Percentiles rank a stretch among this genome's conserved stretches.
Evolutionary conservation across 257 asterid species (phyloP).

Genomic region (Nicotiana tabacum): DNA sequence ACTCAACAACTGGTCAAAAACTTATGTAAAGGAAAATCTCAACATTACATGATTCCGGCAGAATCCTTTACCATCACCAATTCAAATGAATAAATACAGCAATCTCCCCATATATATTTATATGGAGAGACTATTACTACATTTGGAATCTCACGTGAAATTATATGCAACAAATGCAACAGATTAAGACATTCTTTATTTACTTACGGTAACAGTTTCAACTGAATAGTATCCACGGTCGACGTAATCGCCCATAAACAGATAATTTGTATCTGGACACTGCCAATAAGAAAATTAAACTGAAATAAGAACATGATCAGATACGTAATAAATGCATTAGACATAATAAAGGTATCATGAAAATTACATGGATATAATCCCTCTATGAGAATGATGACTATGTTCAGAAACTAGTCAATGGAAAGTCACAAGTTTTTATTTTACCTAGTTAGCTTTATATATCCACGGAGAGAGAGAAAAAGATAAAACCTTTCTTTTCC

Average conservation of each 20-base stretch:
- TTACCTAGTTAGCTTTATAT: neutral
- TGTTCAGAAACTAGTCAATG: neutral
- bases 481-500: neutral
- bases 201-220: slow-evolving; percentile 91
- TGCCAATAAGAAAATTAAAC: slow-evolving; percentile 37
- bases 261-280: slow-evolving; percentile 97
- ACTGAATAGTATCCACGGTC: slow-evolving; percentile 96
- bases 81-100: neutral
- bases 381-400: neutral
- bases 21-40: neutral
- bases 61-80: neutral
- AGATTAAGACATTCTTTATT: slow-evolving; percentile 6
- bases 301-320: slow-evolving; percentile 13
- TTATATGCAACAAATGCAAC: neutral
- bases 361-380: neutral
- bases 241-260: slow-evolving; percentile 91
- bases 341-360: neutral
- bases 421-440: neutral
- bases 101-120: neutral
- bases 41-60: neutral
- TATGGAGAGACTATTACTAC: neutral
- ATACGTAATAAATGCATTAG: neutral
- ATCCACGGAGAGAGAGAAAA: neutral
- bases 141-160: neutral
- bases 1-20: neutral